Evolutionary conservation across 1,284 basidiomycete genomes (phyloP).

Genomic region (Apiotrichum mycotoxinovorans): DNA sequence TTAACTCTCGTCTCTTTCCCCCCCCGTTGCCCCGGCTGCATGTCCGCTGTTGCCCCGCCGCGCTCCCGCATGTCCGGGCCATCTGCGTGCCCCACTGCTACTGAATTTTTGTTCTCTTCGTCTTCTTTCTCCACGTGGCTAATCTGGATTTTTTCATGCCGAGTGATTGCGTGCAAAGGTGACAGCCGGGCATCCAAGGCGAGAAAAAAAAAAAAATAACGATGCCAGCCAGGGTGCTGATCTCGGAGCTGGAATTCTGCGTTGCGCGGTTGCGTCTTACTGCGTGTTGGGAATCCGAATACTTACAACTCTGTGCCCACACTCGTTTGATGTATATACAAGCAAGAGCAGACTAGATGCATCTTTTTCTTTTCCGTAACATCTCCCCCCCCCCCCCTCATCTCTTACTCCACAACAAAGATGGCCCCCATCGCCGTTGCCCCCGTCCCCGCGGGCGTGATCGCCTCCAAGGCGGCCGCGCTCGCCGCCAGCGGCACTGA

Average conservation of each 20-base stretch:
- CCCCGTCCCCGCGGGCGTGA: not conserved
- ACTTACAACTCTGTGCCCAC: too few relatives aligned
- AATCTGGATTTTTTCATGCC: not conserved
- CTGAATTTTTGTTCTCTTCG: too few relatives aligned
- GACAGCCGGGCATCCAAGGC: too few relatives aligned
- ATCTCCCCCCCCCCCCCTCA: not conserved
- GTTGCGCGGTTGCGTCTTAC: too few relatives aligned
- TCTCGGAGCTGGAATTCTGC: not conserved
- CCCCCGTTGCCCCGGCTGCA: not conserved
- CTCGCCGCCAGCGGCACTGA: conserved; percentile 29
- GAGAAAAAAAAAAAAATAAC: not conserved
- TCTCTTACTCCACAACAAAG: conserved; percentile 1
- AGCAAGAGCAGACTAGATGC: not conserved
- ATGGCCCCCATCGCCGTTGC: conserved; percentile 16
- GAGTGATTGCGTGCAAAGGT: not conserved
- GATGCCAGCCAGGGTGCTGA: not conserved
- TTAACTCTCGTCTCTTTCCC: too few relatives aligned
- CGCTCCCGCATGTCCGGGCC: not conserved
- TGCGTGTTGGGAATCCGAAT: too few relatives aligned
- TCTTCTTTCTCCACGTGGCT: too few relatives aligned
- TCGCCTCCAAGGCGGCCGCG: conserved; percentile 13
- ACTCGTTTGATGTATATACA: too few relatives aligned
- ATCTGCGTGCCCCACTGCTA: too few relatives aligned
- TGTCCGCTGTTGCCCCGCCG: not conserved
- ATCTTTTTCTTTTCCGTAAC: not conserved